Percentiles rank a stretch among this genome's conserved stretches.
Evolutionary conservation across 2,329 filamentous ascomycete species (phyloP).

Genomic region (Penicillium sp.): DNA sequence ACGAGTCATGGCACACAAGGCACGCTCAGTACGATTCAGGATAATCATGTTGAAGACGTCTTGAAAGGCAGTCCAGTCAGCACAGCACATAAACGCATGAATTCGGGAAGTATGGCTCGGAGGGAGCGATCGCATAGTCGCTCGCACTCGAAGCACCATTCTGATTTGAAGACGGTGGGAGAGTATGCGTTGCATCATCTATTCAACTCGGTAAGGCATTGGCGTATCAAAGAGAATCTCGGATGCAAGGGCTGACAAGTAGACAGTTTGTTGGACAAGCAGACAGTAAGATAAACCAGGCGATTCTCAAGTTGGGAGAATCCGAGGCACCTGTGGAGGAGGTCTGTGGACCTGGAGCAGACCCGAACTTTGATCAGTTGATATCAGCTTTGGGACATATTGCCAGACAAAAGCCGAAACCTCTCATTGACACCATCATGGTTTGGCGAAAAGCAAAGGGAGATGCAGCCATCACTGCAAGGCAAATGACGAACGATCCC

Average conservation of each 20-base stretch:
- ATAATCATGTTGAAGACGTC: constrained; percentile 33
- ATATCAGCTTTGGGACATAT: constrained; percentile 93
- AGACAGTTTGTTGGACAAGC: constrained; percentile 83
- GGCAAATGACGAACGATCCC: constrained; percentile 38
- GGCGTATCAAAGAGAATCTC: not conserved
- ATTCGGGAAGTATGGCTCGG: constrained; percentile 64
- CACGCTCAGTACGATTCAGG: constrained; percentile 39
- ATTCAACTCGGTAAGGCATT: constrained; percentile 73
- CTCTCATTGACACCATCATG: constrained; percentile 96
- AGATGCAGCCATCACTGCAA: constrained; percentile 73
- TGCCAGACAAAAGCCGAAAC: constrained; percentile 88
- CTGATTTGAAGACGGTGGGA: constrained; percentile 87
- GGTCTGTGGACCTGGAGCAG: constrained; percentile 85
- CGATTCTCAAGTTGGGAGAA: constrained; percentile 74
- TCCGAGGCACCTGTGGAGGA: constrained; percentile 81
- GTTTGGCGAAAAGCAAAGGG: constrained; percentile 96
- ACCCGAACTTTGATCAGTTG: constrained; percentile 87
- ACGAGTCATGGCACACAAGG: constrained; percentile 25
- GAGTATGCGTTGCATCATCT: constrained; percentile 96
- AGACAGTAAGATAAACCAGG: constrained; percentile 92
- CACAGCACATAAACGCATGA: constrained; percentile 41
- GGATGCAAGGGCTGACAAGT: constrained; percentile 29
- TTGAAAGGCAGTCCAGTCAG: constrained; percentile 25
- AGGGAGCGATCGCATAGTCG: constrained; percentile 72
- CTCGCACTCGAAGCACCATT: constrained; percentile 68